A percentile compares a stretch with the other conserved stretches of the same genome.
Evolutionary conservation across 257 asterid species (phyloP).

Genomic region (Solanum medicagineum): DNA sequence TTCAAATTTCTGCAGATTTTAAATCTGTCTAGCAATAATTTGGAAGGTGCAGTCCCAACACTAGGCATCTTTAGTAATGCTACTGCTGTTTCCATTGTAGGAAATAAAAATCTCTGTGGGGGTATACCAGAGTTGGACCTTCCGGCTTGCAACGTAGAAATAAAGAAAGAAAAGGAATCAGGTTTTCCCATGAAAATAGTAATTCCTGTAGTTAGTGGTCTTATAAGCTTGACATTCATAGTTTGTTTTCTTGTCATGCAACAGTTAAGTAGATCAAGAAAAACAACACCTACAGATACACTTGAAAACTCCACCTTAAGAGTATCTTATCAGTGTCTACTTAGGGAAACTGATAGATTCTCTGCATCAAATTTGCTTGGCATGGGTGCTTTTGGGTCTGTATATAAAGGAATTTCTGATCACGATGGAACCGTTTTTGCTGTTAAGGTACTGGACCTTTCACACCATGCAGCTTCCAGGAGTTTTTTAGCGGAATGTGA

Average conservation of each 20-base stretch:
- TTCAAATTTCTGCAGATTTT: slow-evolving; percentile 3
- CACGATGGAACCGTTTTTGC: not conserved
- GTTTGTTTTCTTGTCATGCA: not conserved
- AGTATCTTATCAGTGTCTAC: slow-evolving; percentile 12
- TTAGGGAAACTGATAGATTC: slow-evolving; percentile 7
- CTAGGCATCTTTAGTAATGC: slow-evolving; percentile 2
- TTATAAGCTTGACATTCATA: not conserved
- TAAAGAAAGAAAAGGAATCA: not conserved
- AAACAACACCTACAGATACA: not conserved
- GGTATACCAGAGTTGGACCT: slow-evolving; percentile 8
- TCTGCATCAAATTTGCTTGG: slow-evolving; percentile 5
- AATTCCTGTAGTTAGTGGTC: not conserved
- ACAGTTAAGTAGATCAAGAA: not conserved
- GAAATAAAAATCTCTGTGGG: slow-evolving; percentile 20
- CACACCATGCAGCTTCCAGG: slow-evolving; percentile 5
- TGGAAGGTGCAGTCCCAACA: slow-evolving; percentile 6
- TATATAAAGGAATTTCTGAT: slow-evolving; percentile 9
- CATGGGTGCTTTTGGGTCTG: slow-evolving; percentile 7
- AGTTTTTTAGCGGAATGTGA: slow-evolving; percentile 20
- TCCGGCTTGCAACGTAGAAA: not conserved
- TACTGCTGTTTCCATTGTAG: not conserved
- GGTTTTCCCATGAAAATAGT: not conserved
- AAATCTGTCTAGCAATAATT: slow-evolving; percentile 11
- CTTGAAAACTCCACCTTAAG: not conserved
- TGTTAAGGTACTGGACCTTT: slow-evolving; percentile 12